A percentile compares a stretch with the other conserved stretches of the same genome.
Conservation (phyloP, 2,329 filamentous ascomycete species). For the Elsinoe ampelina region DNA sequence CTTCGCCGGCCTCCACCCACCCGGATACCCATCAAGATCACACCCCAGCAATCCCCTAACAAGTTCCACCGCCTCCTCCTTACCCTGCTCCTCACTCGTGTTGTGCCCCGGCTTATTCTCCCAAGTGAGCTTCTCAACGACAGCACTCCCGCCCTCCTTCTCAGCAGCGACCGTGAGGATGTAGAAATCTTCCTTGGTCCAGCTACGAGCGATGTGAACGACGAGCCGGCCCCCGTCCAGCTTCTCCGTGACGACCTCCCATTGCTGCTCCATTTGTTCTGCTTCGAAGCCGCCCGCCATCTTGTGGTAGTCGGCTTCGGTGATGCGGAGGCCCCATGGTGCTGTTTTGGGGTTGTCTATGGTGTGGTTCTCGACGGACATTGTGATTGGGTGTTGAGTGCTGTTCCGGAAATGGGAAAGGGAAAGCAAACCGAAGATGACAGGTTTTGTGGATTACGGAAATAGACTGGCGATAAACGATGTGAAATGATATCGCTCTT, state of each 20-base stretch:
- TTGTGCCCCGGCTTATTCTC: neutral
- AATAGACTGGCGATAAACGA: no score
- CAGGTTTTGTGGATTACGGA: no score
- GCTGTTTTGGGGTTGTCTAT: slow-evolving; percentile 4
- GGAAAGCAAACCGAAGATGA: no score
- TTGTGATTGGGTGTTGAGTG: neutral
- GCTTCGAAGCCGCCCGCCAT: neutral
- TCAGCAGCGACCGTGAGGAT: neutral
- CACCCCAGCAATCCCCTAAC: neutral
- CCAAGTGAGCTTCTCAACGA: slow-evolving; percentile 1
- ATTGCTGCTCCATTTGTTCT: neutral
- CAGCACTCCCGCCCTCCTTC: neutral
- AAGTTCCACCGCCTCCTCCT: neutral
- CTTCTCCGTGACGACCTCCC: neutral
- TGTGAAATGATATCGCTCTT: no score
- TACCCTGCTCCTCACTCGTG: neutral
- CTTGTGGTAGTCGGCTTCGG: neutral
- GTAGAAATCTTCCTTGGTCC: slow-evolving; percentile 7
- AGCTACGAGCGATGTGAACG: neutral
- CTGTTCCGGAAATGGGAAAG: no score
- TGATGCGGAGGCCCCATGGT: neutral
- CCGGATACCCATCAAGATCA: slow-evolving; percentile 1
- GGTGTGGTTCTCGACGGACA: neutral
- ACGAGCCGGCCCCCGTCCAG: neutral
- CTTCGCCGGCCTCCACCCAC: neutral